Conservation (phyloP, 805 yeast genomes). For the Cyberlindnera maritima region DNA sequence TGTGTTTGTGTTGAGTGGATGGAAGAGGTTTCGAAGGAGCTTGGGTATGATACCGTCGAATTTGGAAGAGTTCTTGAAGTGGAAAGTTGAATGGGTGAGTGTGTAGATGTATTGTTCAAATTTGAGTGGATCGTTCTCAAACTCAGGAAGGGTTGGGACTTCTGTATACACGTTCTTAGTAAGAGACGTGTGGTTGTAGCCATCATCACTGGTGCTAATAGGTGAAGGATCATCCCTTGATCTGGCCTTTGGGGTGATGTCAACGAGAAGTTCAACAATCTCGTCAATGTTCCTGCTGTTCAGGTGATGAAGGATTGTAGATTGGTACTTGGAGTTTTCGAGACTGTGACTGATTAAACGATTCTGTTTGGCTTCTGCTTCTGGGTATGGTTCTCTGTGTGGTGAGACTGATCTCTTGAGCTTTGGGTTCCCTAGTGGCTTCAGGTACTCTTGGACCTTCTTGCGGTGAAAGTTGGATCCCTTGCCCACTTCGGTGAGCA, state of each 20-base stretch:
- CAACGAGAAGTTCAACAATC: slow-evolving; percentile 25
- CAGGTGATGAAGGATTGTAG: slow-evolving; percentile 14
- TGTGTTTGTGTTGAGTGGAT: slow-evolving; percentile 36
- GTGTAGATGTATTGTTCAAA: slow-evolving; percentile 35
- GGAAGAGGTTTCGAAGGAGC: slow-evolving; percentile 37
- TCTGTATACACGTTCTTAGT: slow-evolving; percentile 29
- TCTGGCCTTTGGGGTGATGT: slow-evolving; percentile 25
- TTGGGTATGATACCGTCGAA: slow-evolving; percentile 37
- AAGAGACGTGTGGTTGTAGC: slow-evolving; percentile 3
- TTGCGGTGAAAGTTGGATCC: slow-evolving; percentile 31
- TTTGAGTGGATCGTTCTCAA: slow-evolving; percentile 22
- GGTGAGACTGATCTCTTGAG: slow-evolving; percentile 26
- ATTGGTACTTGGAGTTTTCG: slow-evolving; percentile 9
- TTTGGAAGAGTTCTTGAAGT: slow-evolving; percentile 34
- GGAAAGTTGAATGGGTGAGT: slow-evolving; percentile 37
- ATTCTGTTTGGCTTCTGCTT: slow-evolving; percentile 19
- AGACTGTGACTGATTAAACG: slow-evolving; percentile 3
- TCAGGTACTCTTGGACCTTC: slow-evolving; percentile 27
- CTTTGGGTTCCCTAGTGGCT: slow-evolving; percentile 26
- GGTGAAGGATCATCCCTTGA: slow-evolving; percentile 12
- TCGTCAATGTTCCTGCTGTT: slow-evolving; percentile 21
- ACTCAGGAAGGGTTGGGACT: slow-evolving; percentile 36
- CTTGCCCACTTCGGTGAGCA: slow-evolving; percentile 25
- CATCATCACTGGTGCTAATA: slow-evolving; percentile 10
- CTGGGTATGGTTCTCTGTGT: slow-evolving; percentile 9